Percentiles rank a stretch among this genome's conserved stretches.
Conservation (phyloP, 1,139 yeast species). For the Petasospora fabianii region DNA sequence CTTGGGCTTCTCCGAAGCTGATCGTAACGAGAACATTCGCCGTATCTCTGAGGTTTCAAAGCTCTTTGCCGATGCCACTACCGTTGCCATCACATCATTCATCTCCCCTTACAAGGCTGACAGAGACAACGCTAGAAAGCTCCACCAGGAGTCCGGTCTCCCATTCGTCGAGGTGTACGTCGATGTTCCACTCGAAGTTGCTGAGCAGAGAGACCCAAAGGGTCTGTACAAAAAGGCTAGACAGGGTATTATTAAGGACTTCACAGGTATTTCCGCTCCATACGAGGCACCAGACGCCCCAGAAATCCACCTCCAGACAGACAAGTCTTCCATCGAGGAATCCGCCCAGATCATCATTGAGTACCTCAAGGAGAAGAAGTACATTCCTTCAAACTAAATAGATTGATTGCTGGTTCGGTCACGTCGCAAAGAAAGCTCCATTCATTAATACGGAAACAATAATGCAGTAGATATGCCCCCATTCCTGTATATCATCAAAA, state of each 20-base stretch:
- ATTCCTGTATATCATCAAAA: no score
- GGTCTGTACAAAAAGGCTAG: slow-evolving; percentile 95
- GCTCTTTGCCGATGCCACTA: slow-evolving; percentile 85
- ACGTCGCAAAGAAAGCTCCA: neutral
- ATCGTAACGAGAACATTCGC: slow-evolving; percentile 90
- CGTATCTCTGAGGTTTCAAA: slow-evolving; percentile 93
- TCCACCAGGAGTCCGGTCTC: slow-evolving; percentile 69
- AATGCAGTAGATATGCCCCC: no score
- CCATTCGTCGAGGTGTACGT: slow-evolving; percentile 89
- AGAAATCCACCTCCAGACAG: slow-evolving; percentile 78
- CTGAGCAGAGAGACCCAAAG: slow-evolving; percentile 95
- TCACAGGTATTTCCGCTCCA: slow-evolving; percentile 94
- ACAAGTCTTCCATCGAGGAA: slow-evolving; percentile 70
- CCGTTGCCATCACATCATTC: slow-evolving; percentile 83
- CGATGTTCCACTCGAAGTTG: slow-evolving; percentile 89
- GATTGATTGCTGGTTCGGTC: no score
- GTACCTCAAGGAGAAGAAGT: slow-evolving; percentile 57
- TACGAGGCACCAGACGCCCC: slow-evolving; percentile 88
- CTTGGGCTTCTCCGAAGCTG: slow-evolving; percentile 86
- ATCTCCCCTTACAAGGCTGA: slow-evolving; percentile 87
- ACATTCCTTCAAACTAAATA: slow-evolving; percentile 23
- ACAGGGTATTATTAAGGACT: slow-evolving; percentile 89
- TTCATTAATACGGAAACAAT: no score
- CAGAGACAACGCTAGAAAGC: slow-evolving; percentile 78
- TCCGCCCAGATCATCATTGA: slow-evolving; percentile 70